Percentiles rank a stretch among this genome's conserved stretches.
phyloP scores from a whole-genome alignment of 805 yeast genomes.

The Candida tibetensis region DNA sequence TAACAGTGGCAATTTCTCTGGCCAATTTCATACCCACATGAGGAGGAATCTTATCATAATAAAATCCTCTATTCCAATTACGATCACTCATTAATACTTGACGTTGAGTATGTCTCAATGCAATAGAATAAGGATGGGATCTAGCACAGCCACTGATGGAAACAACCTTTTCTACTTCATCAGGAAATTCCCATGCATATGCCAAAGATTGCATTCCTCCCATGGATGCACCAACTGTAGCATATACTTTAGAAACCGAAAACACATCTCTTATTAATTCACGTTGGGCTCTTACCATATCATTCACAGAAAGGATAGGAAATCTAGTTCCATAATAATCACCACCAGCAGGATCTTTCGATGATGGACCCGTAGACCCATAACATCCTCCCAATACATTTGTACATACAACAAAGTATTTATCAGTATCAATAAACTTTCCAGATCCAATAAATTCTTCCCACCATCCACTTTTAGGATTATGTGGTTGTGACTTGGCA shows the following conservation, averaged over 20 bases:
- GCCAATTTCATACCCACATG: slow-evolving; percentile 95
- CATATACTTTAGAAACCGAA: slow-evolving; percentile 62
- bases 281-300: slow-evolving; percentile 89
- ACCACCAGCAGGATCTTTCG: slow-evolving; percentile 65
- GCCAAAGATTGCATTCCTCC: slow-evolving; percentile 99
- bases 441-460: slow-evolving; percentile 89
- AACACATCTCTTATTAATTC: slow-evolving; percentile 61
- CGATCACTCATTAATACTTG: slow-evolving; percentile 94
- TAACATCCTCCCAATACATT: slow-evolving; percentile 93
- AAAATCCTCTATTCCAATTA: slow-evolving; percentile 89
- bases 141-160: slow-evolving; percentile 91
- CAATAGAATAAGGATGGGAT: slow-evolving; percentile 91
- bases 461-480: slow-evolving; percentile 90
- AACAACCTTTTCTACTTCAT: slow-evolving; percentile 66
- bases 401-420: slow-evolving; percentile 81
- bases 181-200: slow-evolving; percentile 79
- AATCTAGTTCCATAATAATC: slow-evolving; percentile 79
- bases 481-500: slow-evolving; percentile 75
- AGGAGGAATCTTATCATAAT: slow-evolving; percentile 79
- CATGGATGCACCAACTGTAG: slow-evolving; percentile 89
- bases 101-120: slow-evolving; percentile 88
- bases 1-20: slow-evolving; percentile 89
- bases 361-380: slow-evolving; percentile 92
- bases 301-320: slow-evolving; percentile 81
- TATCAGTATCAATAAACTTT: slow-evolving; percentile 72